Conservation (phyloP, 768 basidiomycete species). For the Leccinum subtestaceum region DNA sequence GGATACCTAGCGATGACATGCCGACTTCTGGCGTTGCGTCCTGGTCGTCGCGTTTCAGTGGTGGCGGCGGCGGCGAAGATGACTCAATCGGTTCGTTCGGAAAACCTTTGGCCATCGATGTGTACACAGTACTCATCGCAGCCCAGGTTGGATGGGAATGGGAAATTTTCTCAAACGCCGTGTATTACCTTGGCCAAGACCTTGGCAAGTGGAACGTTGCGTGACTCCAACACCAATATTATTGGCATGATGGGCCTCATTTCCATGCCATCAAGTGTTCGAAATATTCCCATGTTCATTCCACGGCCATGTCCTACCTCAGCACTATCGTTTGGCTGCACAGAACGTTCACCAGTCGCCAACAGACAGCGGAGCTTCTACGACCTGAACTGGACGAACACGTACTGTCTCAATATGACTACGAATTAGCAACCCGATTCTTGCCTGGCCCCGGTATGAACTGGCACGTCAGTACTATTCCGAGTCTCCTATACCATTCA, state of each 20-base stretch:
- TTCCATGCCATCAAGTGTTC: neutral
- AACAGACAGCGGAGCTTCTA: constrained; percentile 30
- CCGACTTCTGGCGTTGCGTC: neutral
- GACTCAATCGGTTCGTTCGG: constrained; percentile 1
- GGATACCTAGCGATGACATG: constrained; percentile 27
- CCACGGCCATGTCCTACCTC: constrained; percentile 27
- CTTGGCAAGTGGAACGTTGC: neutral
- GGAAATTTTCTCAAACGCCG: neutral
- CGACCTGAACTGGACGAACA: constrained; percentile 31
- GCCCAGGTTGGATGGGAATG: constrained; percentile 1
- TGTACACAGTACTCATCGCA: constrained; percentile 8
- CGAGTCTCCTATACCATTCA: constrained; percentile 1
- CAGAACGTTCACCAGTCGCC: constrained; percentile 44
- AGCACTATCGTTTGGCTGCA: constrained; percentile 37
- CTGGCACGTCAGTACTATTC: constrained; percentile 38
- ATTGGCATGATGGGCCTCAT: neutral
- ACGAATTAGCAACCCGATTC: constrained; percentile 52
- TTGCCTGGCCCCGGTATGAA: constrained; percentile 47
- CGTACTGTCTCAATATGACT: constrained; percentile 44
- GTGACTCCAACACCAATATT: neutral
- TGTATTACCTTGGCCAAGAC: neutral
- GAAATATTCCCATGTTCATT: neutral
- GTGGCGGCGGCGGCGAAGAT: constrained; percentile 16
- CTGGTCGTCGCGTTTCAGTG: constrained; percentile 19
- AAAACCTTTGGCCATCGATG: constrained; percentile 3